Conservation (phyloP, 2,329 filamentous ascomycete species). For the Escovopsis sp. region DNA sequence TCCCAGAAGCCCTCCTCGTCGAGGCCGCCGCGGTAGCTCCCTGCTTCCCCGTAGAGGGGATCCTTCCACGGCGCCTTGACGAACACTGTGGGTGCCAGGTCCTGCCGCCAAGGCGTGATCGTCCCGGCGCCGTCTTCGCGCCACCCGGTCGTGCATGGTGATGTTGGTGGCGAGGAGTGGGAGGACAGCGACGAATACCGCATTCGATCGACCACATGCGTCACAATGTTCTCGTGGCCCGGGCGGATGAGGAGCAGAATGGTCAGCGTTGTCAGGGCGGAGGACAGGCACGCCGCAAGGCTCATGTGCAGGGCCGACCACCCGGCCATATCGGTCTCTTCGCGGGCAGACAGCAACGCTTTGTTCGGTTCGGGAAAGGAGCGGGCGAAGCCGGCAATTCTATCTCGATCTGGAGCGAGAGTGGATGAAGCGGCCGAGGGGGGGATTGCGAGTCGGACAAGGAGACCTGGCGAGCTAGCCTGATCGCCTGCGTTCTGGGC, state of each 20-base stretch:
- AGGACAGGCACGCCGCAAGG: not conserved
- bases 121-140: not conserved
- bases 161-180: not conserved
- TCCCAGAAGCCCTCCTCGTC: not conserved
- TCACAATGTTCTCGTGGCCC: not conserved
- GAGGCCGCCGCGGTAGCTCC: not conserved
- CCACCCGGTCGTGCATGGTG: not conserved
- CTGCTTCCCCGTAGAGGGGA: not conserved
- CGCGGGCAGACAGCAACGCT: too few species aligned
- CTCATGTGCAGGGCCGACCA: not conserved
- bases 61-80: constrained; percentile 1
- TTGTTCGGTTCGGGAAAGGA: too few species aligned
- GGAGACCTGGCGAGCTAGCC: too few species aligned
- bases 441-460: too few species aligned
- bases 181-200: not conserved
- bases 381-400: too few species aligned
- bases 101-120: not conserved
- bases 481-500: too few species aligned
- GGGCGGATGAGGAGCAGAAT: constrained; percentile 1
- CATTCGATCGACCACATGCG: not conserved
- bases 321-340: too few species aligned
- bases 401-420: too few species aligned
- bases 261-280: not conserved
- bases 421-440: too few species aligned
- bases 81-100: not conserved